Percentiles rank a stretch among this genome's conserved stretches.
Conservation (phyloP, 129 eudicot species). For the Centella asiatica region DNA sequence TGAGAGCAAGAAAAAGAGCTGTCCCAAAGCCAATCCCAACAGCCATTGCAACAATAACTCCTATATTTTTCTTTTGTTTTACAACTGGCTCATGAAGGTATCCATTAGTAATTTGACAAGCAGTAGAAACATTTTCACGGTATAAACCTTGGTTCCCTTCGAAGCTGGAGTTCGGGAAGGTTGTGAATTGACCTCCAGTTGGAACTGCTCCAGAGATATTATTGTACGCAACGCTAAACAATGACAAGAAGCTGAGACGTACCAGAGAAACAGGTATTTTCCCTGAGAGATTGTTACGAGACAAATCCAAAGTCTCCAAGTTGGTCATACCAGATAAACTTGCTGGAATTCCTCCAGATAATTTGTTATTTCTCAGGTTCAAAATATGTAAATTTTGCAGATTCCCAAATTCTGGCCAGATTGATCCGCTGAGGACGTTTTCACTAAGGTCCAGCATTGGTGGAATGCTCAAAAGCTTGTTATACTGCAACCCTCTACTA, state of each 20-base stretch:
- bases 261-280: conserved; percentile 45
- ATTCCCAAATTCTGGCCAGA: conserved; percentile 65
- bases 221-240: conserved; percentile 51
- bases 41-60: conserved; percentile 26
- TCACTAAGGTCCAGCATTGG: conserved; percentile 43
- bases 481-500: conserved; percentile 34
- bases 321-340: conserved; percentile 46
- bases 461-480: conserved; percentile 50
- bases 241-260: conserved; percentile 39
- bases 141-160: conserved; percentile 58
- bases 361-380: conserved; percentile 40
- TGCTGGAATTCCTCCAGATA: conserved; percentile 51
- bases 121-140: conserved; percentile 23
- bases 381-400: conserved; percentile 43
- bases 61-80: conserved; percentile 17
- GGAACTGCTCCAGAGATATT: conserved; percentile 39
- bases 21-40: conserved; percentile 41
- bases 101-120: conserved; percentile 1
- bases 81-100: conserved; percentile 5
- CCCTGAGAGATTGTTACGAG: conserved; percentile 45
- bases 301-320: conserved; percentile 53
- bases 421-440: conserved; percentile 48
- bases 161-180: conserved; percentile 48
- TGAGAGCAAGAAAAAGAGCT: conserved; percentile 28
- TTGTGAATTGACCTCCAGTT: conserved; percentile 34